Conservation (phyloP, 805 yeast species). For the Metschnikowia cubensis region DNA sequence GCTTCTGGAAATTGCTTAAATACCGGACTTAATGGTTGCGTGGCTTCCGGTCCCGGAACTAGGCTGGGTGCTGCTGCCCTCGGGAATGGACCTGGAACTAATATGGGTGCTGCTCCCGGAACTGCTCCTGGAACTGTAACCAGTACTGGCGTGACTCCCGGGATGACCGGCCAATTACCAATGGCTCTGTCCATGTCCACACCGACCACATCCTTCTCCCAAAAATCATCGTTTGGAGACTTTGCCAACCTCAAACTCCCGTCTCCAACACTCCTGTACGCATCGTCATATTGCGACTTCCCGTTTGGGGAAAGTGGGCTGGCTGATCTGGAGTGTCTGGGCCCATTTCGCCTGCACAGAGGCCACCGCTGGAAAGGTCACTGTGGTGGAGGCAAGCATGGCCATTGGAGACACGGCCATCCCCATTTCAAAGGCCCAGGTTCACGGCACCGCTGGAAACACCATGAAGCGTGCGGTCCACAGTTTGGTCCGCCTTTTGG, state of each 20-base stretch:
- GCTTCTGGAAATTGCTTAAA: no score
- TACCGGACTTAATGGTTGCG: no score
- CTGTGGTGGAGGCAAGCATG: not conserved
- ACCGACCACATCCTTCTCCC: not conserved
- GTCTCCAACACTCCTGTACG: conserved; percentile 13
- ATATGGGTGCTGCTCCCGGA: no score
- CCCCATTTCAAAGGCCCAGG: not conserved
- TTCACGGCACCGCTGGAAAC: not conserved
- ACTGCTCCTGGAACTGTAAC: no score
- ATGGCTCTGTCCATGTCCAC: not conserved
- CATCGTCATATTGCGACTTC: conserved; percentile 7
- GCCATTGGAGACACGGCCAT: conserved; percentile 1
- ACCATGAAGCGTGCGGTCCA: not conserved
- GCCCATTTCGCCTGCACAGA: not conserved
- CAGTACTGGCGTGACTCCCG: no score
- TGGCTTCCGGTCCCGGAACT: no score
- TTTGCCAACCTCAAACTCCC: conserved; percentile 7
- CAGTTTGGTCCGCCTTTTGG: conserved; percentile 7
- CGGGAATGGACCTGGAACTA: no score
- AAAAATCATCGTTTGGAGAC: not conserved
- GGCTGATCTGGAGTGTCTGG: conserved; percentile 3
- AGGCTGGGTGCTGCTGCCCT: no score
- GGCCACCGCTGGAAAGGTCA: not conserved
- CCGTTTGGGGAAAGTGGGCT: conserved; percentile 1
- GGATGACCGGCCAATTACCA: no score